A percentile compares a stretch with the other conserved stretches of the same genome.
Conservation (phyloP, 805 yeast species). For the Candida pseudofarinosa region DNA sequence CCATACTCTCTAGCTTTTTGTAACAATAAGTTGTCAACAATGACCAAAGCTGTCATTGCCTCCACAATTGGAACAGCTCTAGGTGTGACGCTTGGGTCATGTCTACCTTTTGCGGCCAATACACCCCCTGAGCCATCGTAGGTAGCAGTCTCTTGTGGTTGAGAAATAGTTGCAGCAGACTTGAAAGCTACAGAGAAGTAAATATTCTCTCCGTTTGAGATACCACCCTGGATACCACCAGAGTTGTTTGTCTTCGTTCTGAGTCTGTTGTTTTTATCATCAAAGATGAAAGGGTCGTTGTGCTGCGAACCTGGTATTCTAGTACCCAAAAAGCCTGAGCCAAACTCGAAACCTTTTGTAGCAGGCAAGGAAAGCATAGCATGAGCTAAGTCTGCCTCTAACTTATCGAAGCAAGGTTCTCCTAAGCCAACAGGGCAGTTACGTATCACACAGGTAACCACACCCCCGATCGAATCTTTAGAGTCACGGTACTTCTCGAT, state of each 20-base stretch:
- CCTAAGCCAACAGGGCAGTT: slow-evolving; percentile 95
- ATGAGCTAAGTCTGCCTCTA: slow-evolving; percentile 93
- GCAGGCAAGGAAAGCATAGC: slow-evolving; percentile 98
- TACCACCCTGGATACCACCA: slow-evolving; percentile 99
- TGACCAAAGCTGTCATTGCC: slow-evolving; percentile 94
- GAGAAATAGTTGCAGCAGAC: slow-evolving; percentile 96
- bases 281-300: slow-evolving; percentile 78
- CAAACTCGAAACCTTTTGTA: slow-evolving; percentile 96
- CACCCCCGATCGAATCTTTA: slow-evolving; percentile 94
- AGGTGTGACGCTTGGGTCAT: slow-evolving; percentile 97
- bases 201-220: slow-evolving; percentile 91
- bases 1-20: slow-evolving; percentile 74
- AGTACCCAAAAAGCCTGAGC: slow-evolving; percentile 93
- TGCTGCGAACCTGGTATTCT: slow-evolving; percentile 88
- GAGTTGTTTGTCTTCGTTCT: slow-evolving; percentile 88
- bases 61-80: slow-evolving; percentile 98
- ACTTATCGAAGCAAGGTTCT: slow-evolving; percentile 95
- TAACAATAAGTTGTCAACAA: slow-evolving; percentile 79
- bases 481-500: slow-evolving; percentile 83
- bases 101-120: slow-evolving; percentile 95
- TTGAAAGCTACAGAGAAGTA: slow-evolving; percentile 95
- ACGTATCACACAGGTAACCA: slow-evolving; percentile 94
- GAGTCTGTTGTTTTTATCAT: slow-evolving; percentile 55
- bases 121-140: slow-evolving; percentile 87
- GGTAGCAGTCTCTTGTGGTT: slow-evolving; percentile 83